Percentiles rank a stretch among this genome's conserved stretches.
Conservation (phyloP, 179 eudicot genomes). For the Silene noctiflora region DNA sequence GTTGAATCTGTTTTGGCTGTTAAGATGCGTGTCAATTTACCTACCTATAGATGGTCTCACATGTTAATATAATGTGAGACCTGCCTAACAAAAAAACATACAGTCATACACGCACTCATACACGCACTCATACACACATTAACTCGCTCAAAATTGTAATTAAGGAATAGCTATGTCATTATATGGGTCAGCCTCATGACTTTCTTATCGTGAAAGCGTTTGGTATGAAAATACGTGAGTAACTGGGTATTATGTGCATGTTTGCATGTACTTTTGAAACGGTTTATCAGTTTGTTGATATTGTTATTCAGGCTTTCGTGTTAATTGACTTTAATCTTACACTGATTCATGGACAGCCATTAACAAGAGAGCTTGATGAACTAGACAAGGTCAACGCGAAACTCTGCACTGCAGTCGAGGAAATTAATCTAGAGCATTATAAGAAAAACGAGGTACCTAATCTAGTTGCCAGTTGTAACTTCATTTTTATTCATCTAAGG, state of each 20-base stretch:
- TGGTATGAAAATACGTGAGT: background rate
- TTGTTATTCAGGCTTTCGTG: background rate
- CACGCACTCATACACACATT: too few species aligned
- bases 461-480: background rate
- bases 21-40: background rate
- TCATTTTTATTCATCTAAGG: background rate
- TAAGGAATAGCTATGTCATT: too few species aligned
- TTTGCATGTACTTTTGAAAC: slow-evolving; percentile 6
- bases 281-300: slow-evolving; percentile 4
- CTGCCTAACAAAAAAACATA: too few species aligned
- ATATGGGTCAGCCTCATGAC: background rate
- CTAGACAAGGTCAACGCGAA: slow-evolving; percentile 80
- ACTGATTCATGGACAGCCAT: slow-evolving; percentile 36
- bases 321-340: background rate
- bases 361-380: slow-evolving; percentile 88
- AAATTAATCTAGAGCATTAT: slow-evolving; percentile 77
- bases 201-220: background rate
- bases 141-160: too few species aligned
- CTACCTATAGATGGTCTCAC: background rate
- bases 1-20: background rate
- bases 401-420: slow-evolving; percentile 92
- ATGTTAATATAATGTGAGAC: too few species aligned
- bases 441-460: slow-evolving; percentile 79
- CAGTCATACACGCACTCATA: too few species aligned
- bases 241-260: background rate